Percentiles rank a stretch among this genome's conserved stretches.
Evolutionary conservation across 495 filamentous ascomycete genomes (phyloP).

Genomic region (Aspergillus haitiensis): DNA sequence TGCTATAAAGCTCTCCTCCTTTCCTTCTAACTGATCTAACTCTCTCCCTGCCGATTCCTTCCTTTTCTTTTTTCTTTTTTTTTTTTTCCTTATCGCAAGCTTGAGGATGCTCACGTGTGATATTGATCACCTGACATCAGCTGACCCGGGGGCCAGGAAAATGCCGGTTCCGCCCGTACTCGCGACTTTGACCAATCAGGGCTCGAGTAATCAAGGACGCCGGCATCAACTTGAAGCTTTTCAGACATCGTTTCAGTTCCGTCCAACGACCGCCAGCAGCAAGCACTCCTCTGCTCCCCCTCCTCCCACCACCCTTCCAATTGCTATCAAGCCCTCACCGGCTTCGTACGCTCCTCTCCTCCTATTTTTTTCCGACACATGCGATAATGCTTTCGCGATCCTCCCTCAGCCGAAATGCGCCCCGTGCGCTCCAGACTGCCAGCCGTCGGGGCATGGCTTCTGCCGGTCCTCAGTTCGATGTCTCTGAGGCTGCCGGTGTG

Average conservation of each 20-base stretch:
- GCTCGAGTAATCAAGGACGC: conserved; percentile 42
- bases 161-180: conserved; percentile 51
- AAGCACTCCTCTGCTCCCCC: conserved; percentile 33
- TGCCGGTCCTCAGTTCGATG: conserved; percentile 83
- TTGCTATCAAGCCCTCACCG: conserved; percentile 44
- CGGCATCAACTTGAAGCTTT: conserved; percentile 53
- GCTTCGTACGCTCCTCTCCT: conserved; percentile 35
- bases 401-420: conserved; percentile 72
- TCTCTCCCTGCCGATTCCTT: not conserved
- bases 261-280: conserved; percentile 27
- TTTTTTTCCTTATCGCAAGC: conserved; percentile 28
- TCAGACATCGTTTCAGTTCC: conserved; percentile 43
- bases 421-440: conserved; percentile 66
- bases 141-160: conserved; percentile 33
- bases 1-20: not conserved
- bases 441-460: conserved; percentile 76
- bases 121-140: conserved; percentile 36
- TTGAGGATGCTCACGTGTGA: conserved; percentile 19
- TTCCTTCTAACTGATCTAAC: not conserved
- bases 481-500: conserved; percentile 77
- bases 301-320: conserved; percentile 34
- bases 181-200: conserved; percentile 44
- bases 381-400: conserved; percentile 83
- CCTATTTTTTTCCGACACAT: conserved; percentile 45
- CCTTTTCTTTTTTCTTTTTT: conserved; percentile 18